Evolutionary conservation across 2,329 filamentous ascomycete genomes (phyloP).

Genomic region (Fusarium ambrosium): DNA sequence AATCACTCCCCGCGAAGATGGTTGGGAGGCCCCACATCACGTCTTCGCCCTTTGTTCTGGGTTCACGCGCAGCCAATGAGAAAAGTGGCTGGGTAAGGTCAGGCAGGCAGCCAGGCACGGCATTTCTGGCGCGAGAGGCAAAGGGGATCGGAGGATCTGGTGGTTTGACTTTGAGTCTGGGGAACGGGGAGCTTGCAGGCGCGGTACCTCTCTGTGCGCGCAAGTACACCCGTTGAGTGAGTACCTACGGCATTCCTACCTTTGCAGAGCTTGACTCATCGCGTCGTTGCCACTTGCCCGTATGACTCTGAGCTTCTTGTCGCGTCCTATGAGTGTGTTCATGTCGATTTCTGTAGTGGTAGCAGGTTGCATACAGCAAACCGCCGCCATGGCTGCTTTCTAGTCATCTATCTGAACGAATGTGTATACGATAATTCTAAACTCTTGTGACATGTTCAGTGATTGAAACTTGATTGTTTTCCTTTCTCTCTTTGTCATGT

Average conservation of each 20-base stretch:
- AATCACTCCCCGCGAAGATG: slow-evolving; percentile 9
- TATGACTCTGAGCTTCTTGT: neutral
- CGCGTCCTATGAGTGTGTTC: neutral
- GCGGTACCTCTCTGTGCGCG: neutral
- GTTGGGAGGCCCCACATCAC: slow-evolving; percentile 15
- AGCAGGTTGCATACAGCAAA: neutral
- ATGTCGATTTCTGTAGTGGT: neutral
- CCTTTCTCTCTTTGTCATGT: neutral
- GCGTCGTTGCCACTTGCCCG: neutral
- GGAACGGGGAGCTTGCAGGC: slow-evolving; percentile 11
- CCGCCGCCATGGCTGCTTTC: neutral
- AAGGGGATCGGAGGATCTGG: slow-evolving; percentile 19
- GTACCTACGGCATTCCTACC: neutral
- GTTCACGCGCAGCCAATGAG: slow-evolving; percentile 33
- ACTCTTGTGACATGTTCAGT: neutral
- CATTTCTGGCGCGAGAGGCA: slow-evolving; percentile 20
- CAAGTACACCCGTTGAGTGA: neutral
- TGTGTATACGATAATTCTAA: neutral
- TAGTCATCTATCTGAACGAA: neutral
- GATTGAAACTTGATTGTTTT: neutral
- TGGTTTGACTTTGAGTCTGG: slow-evolving; percentile 15
- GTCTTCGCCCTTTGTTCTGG: slow-evolving; percentile 14
- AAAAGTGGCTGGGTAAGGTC: slow-evolving; percentile 23
- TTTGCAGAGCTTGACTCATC: neutral
- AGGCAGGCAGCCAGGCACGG: slow-evolving; percentile 26